phyloP scores from a whole-genome alignment of 768 basidiomycete species.

The Rhizopogon vulgaris region DNA sequence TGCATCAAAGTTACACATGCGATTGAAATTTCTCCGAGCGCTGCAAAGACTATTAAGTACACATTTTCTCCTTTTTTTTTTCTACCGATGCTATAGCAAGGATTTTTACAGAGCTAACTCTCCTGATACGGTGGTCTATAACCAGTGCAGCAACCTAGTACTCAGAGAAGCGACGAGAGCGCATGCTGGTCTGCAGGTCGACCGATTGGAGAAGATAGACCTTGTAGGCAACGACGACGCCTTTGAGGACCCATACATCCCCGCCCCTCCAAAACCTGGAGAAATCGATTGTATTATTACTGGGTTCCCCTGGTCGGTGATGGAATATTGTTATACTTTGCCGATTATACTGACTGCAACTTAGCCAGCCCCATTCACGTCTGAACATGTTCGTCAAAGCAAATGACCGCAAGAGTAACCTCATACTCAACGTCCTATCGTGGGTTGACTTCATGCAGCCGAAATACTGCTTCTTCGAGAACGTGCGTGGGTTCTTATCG shows the following conservation, averaged over 20 bases:
- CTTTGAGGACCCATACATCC: constrained; percentile 19
- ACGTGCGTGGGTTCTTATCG: constrained; percentile 39
- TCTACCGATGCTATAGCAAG: not conserved
- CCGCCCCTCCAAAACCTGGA: constrained; percentile 41
- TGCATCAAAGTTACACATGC: constrained; percentile 57
- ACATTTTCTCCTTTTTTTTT: constrained; percentile 9
- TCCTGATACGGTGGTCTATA: constrained; percentile 48
- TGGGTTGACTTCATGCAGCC: constrained; percentile 38
- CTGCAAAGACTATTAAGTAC: constrained; percentile 59
- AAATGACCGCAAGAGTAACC: constrained; percentile 60
- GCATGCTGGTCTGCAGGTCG: constrained; percentile 31
- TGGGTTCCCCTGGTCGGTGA: constrained; percentile 69
- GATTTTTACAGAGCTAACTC: constrained; percentile 34
- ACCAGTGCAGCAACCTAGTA: constrained; percentile 65
- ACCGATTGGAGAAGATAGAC: constrained; percentile 27
- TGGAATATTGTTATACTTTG: not conserved
- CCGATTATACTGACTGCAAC: not conserved
- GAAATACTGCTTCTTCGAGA: constrained; percentile 42
- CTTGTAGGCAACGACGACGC: too few relatives aligned
- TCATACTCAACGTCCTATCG: constrained; percentile 54
- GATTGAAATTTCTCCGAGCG: constrained; percentile 71
- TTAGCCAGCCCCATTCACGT: constrained; percentile 66
- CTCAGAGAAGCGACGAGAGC: constrained; percentile 53
- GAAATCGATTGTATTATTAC: constrained; percentile 58
- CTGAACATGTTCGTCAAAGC: constrained; percentile 69